Base-by-base conservation (phyloP, 2,329 filamentous ascomycete species). In the Colletotrichum somersetense region DNA sequence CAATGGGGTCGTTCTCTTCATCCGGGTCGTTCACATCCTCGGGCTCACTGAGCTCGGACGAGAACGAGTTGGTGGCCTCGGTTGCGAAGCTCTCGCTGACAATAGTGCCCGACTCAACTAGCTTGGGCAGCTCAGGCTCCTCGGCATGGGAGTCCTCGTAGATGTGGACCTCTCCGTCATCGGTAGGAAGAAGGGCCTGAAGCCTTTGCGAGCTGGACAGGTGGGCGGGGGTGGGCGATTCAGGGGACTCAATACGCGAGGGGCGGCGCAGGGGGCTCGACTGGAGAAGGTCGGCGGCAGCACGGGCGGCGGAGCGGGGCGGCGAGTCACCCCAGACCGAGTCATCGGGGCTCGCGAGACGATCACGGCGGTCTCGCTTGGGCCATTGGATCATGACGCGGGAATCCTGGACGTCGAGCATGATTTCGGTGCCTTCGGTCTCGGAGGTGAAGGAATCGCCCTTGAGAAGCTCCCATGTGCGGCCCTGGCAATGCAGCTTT, bases 361-460 rank as follows among this genome's bases (percentile, higher is more conserved):
- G 82, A 76, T 82, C 87, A 81, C 79, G 85, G 81, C 84, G 77
- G 44, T 82, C 88, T 83, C 79, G 86, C 81, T 83, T 89, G 56
- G 96, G 96, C 96, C 96, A 98, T 79, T 92, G 90, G 74, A 99
- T 85, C 81, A 97, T 87, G 56, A 98, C 94, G 74, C 96, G 93
- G 66, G 95, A 92, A 79, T 97, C 95, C 78, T 97, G 94, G 53
- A 98, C 95, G 80, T 98, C 95, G 74, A 99, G 85, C 91, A 99
- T 97, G 80, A 99, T 95, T 78, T 97, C 95, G 23, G 91, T 91
- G 75, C 91, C 90, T 79, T 95, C 93, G 40, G 95, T 95, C 82
- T 97, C 94, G 70, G 95, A 97, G 58, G 91, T 92, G 82, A 98
- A 98, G 62, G 90, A 93, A 80, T 97, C 95, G 23, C 93, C 94